These are phyloP conservation scores for Kodamaea kakaduensis DNA, from an alignment of 805 yeast genomes.

Conservation along the genomic window DNA sequence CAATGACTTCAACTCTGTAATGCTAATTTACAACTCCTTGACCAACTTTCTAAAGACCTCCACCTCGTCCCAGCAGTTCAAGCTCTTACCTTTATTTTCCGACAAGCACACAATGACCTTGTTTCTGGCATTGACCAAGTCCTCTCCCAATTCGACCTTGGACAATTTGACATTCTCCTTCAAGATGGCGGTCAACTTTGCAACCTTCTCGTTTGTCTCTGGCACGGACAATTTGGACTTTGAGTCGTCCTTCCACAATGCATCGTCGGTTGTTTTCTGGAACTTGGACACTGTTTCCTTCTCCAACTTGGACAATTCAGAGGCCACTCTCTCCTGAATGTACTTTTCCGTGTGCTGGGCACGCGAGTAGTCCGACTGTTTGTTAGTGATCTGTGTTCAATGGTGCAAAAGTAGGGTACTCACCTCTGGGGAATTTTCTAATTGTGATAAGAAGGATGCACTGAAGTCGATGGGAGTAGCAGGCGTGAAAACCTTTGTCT, in stretches of 20 bases:
- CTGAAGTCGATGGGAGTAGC: constrained; percentile 65
- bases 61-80: constrained; percentile 82
- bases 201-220: constrained; percentile 39
- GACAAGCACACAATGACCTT: constrained; percentile 57
- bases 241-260: constrained; percentile 35
- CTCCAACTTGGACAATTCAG: constrained; percentile 53
- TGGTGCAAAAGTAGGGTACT: constrained; percentile 14
- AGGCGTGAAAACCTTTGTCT: constrained; percentile 64
- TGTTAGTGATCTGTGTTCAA: constrained; percentile 8
- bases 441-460: constrained; percentile 57
- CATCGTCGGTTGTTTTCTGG: constrained; percentile 44
- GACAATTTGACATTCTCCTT: constrained; percentile 32
- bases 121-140: constrained; percentile 44
- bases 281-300: constrained; percentile 49
- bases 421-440: constrained; percentile 57
- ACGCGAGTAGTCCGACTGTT: constrained; percentile 60
- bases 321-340: constrained; percentile 60
- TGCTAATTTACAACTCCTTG: constrained; percentile 32
- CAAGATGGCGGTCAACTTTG: constrained; percentile 31
- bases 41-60: constrained; percentile 62
- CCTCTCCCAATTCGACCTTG: constrained; percentile 32
- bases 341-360: constrained; percentile 64
- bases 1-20: too few relatives aligned
- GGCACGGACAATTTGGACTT: constrained; percentile 26
- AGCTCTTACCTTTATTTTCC: constrained; percentile 57